Percentiles rank a stretch among this genome's conserved stretches.
Conservation (phyloP, 2,329 filamentous ascomycete species). For the Achaetomium macrosporum region DNA sequence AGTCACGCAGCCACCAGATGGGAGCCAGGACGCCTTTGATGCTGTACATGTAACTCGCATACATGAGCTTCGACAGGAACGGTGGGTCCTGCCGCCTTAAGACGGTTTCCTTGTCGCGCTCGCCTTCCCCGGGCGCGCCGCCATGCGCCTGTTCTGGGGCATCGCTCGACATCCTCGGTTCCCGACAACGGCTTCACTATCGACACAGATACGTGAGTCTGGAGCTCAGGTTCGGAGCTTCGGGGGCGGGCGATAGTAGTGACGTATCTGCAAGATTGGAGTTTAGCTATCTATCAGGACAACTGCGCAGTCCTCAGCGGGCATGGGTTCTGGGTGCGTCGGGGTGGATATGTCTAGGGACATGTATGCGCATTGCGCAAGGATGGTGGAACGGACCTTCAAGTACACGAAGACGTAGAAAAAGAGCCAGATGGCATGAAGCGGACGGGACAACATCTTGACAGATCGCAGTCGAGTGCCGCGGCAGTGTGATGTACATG, state of each 20-base stretch:
- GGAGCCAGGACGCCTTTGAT: constrained; percentile 22
- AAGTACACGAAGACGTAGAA: not conserved
- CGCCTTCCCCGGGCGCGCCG: not conserved
- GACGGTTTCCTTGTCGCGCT: not conserved
- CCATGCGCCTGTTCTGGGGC: not conserved
- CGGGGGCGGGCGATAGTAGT: too few relatives aligned
- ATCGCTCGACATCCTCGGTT: not conserved
- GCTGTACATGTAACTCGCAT: constrained; percentile 25
- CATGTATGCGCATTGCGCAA: too few relatives aligned
- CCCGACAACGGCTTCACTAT: too few relatives aligned
- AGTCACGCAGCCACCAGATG: constrained; percentile 23
- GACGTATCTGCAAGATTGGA: too few relatives aligned
- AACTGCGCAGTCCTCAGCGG: too few relatives aligned
- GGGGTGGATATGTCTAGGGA: too few relatives aligned
- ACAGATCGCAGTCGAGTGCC: not conserved
- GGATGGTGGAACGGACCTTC: too few relatives aligned
- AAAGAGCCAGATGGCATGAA: not conserved
- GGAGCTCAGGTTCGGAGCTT: too few relatives aligned
- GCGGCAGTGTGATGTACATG: not conserved
- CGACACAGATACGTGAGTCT: too few relatives aligned
- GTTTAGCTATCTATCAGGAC: too few relatives aligned
- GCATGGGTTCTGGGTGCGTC: too few relatives aligned
- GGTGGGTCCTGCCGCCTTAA: constrained; percentile 16
- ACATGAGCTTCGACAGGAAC: constrained; percentile 22
- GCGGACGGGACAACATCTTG: not conserved